Conservation (phyloP, 306 rosid genomes). For the Inga oerstediana region DNA sequence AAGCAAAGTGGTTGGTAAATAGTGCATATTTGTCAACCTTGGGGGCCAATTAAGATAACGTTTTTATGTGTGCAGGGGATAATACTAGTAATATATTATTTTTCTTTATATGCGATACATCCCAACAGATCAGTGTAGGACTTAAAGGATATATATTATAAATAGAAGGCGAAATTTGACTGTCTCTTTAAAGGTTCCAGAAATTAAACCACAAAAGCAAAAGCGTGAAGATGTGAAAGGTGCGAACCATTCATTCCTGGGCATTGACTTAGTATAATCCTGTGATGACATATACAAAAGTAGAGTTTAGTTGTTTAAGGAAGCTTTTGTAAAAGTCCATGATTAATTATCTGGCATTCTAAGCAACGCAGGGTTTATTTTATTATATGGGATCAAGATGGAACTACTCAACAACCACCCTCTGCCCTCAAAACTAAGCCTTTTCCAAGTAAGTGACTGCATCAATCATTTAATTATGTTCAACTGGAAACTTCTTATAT, state of each 20-base stretch:
- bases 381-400: background rate
- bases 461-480: background rate
- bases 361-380: background rate
- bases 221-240: background rate
- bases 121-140: background rate
- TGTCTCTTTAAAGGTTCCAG: background rate
- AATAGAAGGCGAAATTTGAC: background rate
- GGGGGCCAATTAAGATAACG: background rate
- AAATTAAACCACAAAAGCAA: background rate
- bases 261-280: background rate
- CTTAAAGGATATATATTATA: background rate
- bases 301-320: background rate
- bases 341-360: background rate
- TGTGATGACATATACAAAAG: background rate
- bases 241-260: background rate
- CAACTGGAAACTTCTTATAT: background rate
- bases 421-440: background rate
- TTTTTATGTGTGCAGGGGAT: background rate
- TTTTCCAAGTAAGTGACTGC: background rate
- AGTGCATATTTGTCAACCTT: background rate
- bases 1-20: constrained; percentile 2
- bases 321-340: background rate
- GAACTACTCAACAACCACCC: background rate
- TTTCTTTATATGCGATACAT: background rate
- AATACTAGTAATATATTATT: background rate